Percentiles rank a stretch among this genome's conserved stretches.
Evolutionary conservation across 768 basidiomycete species (phyloP).

Genomic region (Nidularia sp.): DNA sequence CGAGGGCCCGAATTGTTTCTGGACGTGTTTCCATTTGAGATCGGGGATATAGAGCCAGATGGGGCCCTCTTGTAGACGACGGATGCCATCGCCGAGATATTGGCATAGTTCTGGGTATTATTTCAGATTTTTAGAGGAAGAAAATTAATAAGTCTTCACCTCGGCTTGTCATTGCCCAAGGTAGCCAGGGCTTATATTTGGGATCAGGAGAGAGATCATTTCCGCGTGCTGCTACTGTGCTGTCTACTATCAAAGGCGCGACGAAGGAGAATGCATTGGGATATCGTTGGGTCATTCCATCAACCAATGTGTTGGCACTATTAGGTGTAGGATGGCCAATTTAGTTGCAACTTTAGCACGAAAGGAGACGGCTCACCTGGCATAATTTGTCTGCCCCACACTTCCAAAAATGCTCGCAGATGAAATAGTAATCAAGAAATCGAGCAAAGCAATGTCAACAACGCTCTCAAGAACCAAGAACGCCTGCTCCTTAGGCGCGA

Average conservation of each 20-base stretch:
- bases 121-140: neutral
- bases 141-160: neutral
- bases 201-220: neutral
- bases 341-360: neutral
- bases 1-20: conserved; percentile 5
- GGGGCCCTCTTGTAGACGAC: conserved; percentile 14
- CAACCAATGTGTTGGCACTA: conserved; percentile 28
- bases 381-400: conserved; percentile 34
- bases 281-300: conserved; percentile 14
- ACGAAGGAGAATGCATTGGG: conserved; percentile 27
- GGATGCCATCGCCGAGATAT: conserved; percentile 27
- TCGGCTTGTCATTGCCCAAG: neutral
- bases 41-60: conserved; percentile 25
- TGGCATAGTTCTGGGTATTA: conserved; percentile 16
- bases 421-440: conserved; percentile 29
- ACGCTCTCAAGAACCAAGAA: conserved; percentile 18
- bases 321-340: neutral
- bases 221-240: neutral
- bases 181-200: neutral
- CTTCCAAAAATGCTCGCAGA: conserved; percentile 28
- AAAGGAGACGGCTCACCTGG: conserved; percentile 14
- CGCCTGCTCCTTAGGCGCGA: conserved; percentile 21
- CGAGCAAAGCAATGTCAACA: conserved; percentile 19
- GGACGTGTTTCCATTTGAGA: conserved; percentile 20
- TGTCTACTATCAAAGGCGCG: conserved; percentile 23